A percentile compares a stretch with the other conserved stretches of the same genome.
Evolutionary conservation across 768 basidiomycete species (phyloP).

Genomic region (Rhizopogon rudus): DNA sequence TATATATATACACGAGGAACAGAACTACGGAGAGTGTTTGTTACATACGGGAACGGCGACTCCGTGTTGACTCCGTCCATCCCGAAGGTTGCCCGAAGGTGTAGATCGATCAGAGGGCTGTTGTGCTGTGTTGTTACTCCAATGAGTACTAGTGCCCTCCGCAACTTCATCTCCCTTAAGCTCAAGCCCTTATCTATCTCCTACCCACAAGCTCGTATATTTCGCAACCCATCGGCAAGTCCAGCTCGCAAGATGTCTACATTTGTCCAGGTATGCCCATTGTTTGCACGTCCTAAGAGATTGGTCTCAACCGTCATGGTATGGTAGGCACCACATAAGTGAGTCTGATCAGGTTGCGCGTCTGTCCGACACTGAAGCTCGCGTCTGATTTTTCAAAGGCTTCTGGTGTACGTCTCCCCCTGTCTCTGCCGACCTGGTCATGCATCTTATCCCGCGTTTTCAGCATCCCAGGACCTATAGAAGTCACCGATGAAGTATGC

Average conservation of each 20-base stretch:
- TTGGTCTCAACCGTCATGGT: conserved; percentile 5
- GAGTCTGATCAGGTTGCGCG: conserved; percentile 17
- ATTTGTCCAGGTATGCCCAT: conserved; percentile 17
- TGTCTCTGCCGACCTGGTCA: neutral
- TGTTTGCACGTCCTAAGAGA: neutral
- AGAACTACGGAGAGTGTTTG: conserved; percentile 1
- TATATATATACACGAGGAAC: neutral
- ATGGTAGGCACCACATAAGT: conserved; percentile 48
- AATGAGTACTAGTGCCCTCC: conserved; percentile 4
- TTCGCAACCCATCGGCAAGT: neutral
- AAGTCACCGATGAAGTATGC: conserved; percentile 53
- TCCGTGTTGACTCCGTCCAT: neutral
- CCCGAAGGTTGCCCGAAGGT: neutral
- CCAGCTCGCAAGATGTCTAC: conserved; percentile 12
- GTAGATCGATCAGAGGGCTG: conserved; percentile 11
- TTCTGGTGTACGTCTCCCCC: conserved; percentile 38
- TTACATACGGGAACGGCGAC: neutral
- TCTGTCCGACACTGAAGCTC: conserved; percentile 18
- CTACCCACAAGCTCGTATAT: neutral
- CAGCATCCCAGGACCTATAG: conserved; percentile 63
- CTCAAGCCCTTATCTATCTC: conserved; percentile 1
- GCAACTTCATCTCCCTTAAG: conserved; percentile 5
- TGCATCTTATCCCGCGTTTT: conserved; percentile 6
- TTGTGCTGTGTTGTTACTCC: conserved; percentile 12
- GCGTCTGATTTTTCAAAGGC: conserved; percentile 27